Evolutionary conservation across 257 asterid genomes (phyloP).

Genomic region (Scutellaria galericulata): DNA sequence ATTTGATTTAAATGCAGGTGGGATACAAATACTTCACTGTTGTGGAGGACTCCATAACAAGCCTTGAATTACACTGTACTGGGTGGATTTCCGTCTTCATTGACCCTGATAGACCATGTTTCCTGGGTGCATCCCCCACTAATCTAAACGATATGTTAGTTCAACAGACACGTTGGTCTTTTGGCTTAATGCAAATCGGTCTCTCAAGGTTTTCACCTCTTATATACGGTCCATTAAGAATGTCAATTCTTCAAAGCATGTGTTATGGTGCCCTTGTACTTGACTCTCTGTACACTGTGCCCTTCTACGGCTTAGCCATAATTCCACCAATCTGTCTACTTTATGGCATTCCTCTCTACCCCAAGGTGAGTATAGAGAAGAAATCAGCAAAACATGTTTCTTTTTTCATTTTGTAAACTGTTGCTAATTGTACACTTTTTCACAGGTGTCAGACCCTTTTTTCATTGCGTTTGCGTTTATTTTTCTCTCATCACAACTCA

Average conservation of each 20-base stretch:
- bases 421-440: slow-evolving; percentile 1
- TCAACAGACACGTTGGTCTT: slow-evolving; percentile 59
- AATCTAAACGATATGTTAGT: slow-evolving; percentile 52
- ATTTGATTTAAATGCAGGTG: slow-evolving; percentile 37
- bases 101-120: slow-evolving; percentile 51
- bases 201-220: slow-evolving; percentile 44
- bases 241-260: slow-evolving; percentile 48
- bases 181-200: slow-evolving; percentile 51
- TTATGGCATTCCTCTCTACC: slow-evolving; percentile 45
- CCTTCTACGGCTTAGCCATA: slow-evolving; percentile 41
- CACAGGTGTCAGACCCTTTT: slow-evolving; percentile 57
- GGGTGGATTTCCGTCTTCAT: slow-evolving; percentile 60
- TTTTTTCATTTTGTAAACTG: too few relatives aligned
- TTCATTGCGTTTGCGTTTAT: slow-evolving; percentile 47
- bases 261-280: slow-evolving; percentile 32
- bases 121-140: slow-evolving; percentile 55
- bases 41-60: slow-evolving; percentile 57
- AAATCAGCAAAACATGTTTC: too few relatives aligned
- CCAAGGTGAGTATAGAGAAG: slow-evolving; percentile 37
- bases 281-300: slow-evolving; percentile 37
- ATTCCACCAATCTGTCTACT: slow-evolving; percentile 48
- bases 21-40: slow-evolving; percentile 57
- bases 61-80: slow-evolving; percentile 49
- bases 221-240: slow-evolving; percentile 44
- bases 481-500: slow-evolving; percentile 51